Conservation (phyloP, 768 basidiomycete genomes). For the Gloeopeniophorella convolvens region DNA sequence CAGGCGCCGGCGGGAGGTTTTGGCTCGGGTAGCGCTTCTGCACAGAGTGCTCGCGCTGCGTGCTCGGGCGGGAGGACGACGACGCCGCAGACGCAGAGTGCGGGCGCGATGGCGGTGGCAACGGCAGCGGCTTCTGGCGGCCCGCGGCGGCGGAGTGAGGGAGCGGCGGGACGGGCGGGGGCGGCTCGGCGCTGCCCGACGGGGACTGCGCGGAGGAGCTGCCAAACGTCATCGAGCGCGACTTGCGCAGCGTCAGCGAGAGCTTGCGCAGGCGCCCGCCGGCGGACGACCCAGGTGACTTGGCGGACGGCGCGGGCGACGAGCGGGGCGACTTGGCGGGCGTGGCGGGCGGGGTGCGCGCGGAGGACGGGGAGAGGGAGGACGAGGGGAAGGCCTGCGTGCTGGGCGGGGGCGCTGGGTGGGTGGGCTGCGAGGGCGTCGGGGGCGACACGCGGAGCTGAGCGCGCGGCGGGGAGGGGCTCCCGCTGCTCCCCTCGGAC, state of each 20-base stretch:
- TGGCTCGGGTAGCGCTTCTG: slow-evolving; percentile 9
- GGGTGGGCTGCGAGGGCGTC: neutral
- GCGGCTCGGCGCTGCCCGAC: slow-evolving; percentile 28
- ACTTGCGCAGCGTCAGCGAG: slow-evolving; percentile 36
- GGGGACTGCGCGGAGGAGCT: neutral
- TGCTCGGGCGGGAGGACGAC: neutral
- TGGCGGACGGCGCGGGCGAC: slow-evolving; percentile 7
- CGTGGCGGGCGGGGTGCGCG: neutral
- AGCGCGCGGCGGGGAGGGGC: neutral
- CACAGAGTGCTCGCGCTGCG: no score
- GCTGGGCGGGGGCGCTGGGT: neutral
- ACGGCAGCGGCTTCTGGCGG: slow-evolving; percentile 37
- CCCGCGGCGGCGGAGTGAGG: slow-evolving; percentile 26
- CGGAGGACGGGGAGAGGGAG: neutral
- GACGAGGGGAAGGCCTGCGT: neutral
- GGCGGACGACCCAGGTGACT: slow-evolving; percentile 11
- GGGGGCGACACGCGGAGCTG: neutral
- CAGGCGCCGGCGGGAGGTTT: slow-evolving; percentile 15
- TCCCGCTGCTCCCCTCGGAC: slow-evolving; percentile 15
- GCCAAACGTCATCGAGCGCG: slow-evolving; percentile 39
- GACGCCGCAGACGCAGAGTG: neutral
- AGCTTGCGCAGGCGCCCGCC: slow-evolving; percentile 15
- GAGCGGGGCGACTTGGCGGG: neutral
- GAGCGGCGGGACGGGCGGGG: slow-evolving; percentile 37
- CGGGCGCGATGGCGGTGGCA: slow-evolving; percentile 22